phyloP scores from a whole-genome alignment of 768 basidiomycete species.

The Rhizopogon vinicolor region DNA sequence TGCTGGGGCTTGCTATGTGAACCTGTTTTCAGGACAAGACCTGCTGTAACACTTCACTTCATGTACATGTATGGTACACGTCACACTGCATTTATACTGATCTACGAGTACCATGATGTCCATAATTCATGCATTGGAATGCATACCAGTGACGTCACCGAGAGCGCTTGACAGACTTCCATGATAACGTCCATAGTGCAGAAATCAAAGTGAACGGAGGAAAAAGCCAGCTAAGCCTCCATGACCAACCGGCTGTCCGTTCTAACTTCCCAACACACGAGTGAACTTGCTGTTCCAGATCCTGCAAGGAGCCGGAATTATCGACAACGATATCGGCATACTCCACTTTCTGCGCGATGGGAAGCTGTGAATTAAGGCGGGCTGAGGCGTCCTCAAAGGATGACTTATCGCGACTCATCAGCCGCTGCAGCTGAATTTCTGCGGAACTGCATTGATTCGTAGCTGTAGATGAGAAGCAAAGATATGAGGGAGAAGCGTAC shows the following conservation, averaged over 20 bases:
- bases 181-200: slow-evolving; percentile 34
- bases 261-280: slow-evolving; percentile 39
- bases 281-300: slow-evolving; percentile 49
- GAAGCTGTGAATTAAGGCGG: slow-evolving; percentile 76
- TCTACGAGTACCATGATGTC: too few relatives aligned
- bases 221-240: slow-evolving; percentile 59
- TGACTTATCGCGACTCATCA: slow-evolving; percentile 72
- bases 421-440: slow-evolving; percentile 77
- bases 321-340: slow-evolving; percentile 87
- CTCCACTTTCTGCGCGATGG: slow-evolving; percentile 72
- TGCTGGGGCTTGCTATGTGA: slow-evolving; percentile 24
- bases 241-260: slow-evolving; percentile 48
- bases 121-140: not conserved
- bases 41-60: not conserved
- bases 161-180: slow-evolving; percentile 20
- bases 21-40: not conserved
- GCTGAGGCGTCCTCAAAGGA: slow-evolving; percentile 62
- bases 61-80: not conserved
- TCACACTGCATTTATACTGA: not conserved
- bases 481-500: slow-evolving; percentile 37
- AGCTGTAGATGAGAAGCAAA: not conserved
- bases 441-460: slow-evolving; percentile 50
- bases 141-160: not conserved
- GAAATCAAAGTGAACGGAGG: slow-evolving; percentile 51
- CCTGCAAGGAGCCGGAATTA: slow-evolving; percentile 74